Percentiles rank a stretch among this genome's conserved stretches.
Conservation (phyloP, 192 early-diverging fungal genomes). For the Linnemannia exigua region DNA sequence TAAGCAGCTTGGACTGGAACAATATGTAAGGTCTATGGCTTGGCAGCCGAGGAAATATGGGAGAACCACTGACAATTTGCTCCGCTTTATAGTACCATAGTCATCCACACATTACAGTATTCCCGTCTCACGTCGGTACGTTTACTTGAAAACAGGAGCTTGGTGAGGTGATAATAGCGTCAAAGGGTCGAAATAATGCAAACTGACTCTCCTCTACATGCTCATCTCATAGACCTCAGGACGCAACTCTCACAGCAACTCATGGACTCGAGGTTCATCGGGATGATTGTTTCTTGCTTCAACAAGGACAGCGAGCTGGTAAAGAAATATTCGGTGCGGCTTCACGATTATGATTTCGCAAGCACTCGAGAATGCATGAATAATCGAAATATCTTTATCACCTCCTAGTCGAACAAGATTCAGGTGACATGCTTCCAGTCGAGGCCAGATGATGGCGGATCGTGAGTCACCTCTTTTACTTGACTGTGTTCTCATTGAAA, state of each 20-base stretch:
- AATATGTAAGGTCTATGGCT: background rate
- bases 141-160: no score
- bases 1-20: conserved; percentile 14
- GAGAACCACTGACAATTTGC: background rate
- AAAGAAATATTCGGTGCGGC: background rate
- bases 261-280: conserved; percentile 66
- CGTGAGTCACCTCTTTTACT: background rate
- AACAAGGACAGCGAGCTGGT: conserved; percentile 58
- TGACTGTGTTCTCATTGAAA: background rate
- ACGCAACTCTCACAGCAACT: conserved; percentile 64
- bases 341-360: no score
- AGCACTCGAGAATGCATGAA: no score
- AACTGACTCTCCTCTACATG: background rate
- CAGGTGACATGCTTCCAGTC: conserved; percentile 65
- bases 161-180: background rate
- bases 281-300: conserved; percentile 68
- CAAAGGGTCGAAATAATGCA: background rate
- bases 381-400: no score
- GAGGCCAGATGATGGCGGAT: conserved; percentile 15
- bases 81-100: conserved; percentile 61
- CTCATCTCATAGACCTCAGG: conserved; percentile 49
- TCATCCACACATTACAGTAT: conserved; percentile 68
- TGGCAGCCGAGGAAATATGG: background rate
- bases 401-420: conserved; percentile 55
- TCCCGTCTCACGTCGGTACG: conserved; percentile 67